Evolutionary conservation across 345 rosid species (phyloP).

Genomic region (Heritiera littoralis): DNA sequence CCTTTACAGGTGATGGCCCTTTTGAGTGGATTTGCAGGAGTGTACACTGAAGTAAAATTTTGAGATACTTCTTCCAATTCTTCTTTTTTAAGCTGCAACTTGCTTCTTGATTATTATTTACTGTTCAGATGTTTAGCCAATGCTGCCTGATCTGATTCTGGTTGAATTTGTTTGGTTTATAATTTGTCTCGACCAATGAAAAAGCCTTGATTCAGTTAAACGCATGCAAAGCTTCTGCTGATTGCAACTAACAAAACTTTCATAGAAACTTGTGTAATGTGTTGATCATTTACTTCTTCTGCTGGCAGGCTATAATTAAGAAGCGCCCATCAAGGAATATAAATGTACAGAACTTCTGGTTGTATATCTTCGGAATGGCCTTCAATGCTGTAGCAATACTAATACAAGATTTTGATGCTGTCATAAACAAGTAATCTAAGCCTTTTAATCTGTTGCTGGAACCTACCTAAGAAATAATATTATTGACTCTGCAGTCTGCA

Average conservation of each 20-base stretch:
- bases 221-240: background rate
- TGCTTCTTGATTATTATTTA: slow-evolving; percentile 3
- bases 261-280: background rate
- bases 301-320: slow-evolving; percentile 89
- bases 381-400: slow-evolving; percentile 92
- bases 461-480: slow-evolving; percentile 1
- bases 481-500: background rate
- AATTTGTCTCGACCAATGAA: background rate
- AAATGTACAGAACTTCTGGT: slow-evolving; percentile 95
- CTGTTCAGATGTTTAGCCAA: background rate
- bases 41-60: slow-evolving; percentile 79
- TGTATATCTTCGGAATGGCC: slow-evolving; percentile 91
- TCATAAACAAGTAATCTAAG: slow-evolving; percentile 68
- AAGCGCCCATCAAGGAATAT: slow-evolving; percentile 91
- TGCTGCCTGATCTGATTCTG: slow-evolving; percentile 13
- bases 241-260: background rate
- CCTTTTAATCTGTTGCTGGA: slow-evolving; percentile 21
- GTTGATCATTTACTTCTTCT: slow-evolving; percentile 22
- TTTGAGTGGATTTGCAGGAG: slow-evolving; percentile 96
- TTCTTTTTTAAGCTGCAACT: slow-evolving; percentile 16
- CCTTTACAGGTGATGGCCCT: slow-evolving; percentile 86
- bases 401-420: slow-evolving; percentile 91
- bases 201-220: slow-evolving; percentile 6
- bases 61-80: slow-evolving; percentile 11
- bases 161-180: background rate